Conservation (phyloP, 805 yeast genomes). For the Saccharomycopsis sp. region DNA sequence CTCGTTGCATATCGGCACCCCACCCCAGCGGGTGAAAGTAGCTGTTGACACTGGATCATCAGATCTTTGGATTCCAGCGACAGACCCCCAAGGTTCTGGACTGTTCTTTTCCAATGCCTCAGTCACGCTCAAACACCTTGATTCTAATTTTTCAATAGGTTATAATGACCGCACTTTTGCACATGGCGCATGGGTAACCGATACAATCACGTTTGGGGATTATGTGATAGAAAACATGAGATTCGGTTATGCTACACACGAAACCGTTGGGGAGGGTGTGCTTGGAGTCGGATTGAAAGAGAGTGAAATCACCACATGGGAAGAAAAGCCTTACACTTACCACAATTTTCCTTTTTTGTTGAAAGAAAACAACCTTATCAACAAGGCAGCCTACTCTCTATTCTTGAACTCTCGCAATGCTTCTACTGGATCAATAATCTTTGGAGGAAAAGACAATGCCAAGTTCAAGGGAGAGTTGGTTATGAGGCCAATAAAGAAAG, state of each 20-base stretch:
- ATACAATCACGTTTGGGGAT: slow-evolving; percentile 11
- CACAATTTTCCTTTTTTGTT: slow-evolving; percentile 25
- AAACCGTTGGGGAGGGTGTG: slow-evolving; percentile 5
- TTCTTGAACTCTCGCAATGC: slow-evolving; percentile 30
- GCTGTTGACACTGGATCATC: slow-evolving; percentile 11
- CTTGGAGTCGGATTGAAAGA: slow-evolving; percentile 2
- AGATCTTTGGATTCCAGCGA: slow-evolving; percentile 12
- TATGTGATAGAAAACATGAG: background rate
- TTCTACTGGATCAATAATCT: slow-evolving; percentile 31
- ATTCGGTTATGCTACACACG: slow-evolving; percentile 2
- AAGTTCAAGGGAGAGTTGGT: slow-evolving; percentile 37
- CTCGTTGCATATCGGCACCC: slow-evolving; percentile 7
- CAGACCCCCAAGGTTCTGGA: background rate
- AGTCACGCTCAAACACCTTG: background rate
- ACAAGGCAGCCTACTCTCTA: slow-evolving; percentile 35
- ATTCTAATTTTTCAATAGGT: slow-evolving; percentile 27
- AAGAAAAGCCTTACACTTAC: slow-evolving; percentile 10
- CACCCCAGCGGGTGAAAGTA: slow-evolving; percentile 3
- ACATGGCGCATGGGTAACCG: slow-evolving; percentile 28
- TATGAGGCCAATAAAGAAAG: slow-evolving; percentile 22
- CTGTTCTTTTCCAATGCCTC: background rate
- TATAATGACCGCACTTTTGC: slow-evolving; percentile 43
- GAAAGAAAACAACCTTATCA: slow-evolving; percentile 33
- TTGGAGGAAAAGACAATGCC: slow-evolving; percentile 47
- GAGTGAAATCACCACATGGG: background rate